Conservation (phyloP, 805 yeast species). For the Saturnispora bothae region DNA sequence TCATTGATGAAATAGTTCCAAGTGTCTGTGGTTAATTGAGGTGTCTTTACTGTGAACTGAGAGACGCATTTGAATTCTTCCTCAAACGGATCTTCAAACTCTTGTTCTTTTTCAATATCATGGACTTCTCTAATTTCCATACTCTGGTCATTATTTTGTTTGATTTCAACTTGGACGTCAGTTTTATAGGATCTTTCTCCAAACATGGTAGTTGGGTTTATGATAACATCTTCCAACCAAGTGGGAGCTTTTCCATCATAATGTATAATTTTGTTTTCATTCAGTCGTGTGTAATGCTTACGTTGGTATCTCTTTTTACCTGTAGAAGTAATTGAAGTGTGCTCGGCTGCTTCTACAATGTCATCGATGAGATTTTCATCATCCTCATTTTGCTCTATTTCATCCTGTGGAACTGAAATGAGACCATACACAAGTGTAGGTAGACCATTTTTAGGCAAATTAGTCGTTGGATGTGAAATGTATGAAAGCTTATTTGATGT, state of each 20-base stretch:
- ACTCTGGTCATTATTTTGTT: conserved; percentile 10
- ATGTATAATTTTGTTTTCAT: not conserved
- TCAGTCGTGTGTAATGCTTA: conserved; percentile 9
- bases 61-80: conserved; percentile 29
- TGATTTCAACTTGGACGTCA: conserved; percentile 15
- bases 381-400: conserved; percentile 21
- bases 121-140: conserved; percentile 17
- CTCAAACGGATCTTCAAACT: conserved; percentile 14
- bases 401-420: conserved; percentile 28
- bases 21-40: conserved; percentile 10
- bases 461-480: conserved; percentile 13
- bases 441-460: conserved; percentile 53
- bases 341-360: conserved; percentile 19
- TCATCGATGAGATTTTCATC: conserved; percentile 41
- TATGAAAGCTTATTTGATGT: not conserved
- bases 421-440: conserved; percentile 55
- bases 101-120: conserved; percentile 15
- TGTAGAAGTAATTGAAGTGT: conserved; percentile 13
- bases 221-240: conserved; percentile 18
- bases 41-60: conserved; percentile 12
- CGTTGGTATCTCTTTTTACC: conserved; percentile 21
- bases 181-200: conserved; percentile 22
- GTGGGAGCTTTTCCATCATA: conserved; percentile 13
- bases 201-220: conserved; percentile 21
- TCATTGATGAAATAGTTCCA: conserved; percentile 36